Evolutionary conservation across 2,329 filamentous ascomycete genomes (phyloP), one percentile per base, ranked within the genome.

Genomic region (Monosporascus ibericus): DNA sequence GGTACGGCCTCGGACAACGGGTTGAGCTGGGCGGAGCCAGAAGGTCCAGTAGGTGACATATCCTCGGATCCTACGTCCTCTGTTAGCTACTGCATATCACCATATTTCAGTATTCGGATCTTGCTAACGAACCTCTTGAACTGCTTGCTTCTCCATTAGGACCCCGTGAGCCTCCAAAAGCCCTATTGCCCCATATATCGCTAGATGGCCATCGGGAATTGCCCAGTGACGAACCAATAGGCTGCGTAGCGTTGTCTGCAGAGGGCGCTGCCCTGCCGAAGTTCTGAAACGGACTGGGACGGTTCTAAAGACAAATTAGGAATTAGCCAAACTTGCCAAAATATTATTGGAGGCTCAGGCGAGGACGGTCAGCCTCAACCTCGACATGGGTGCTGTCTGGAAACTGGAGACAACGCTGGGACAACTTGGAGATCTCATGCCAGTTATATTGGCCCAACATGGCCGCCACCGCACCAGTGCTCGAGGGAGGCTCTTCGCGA

Each of bases 21-120:
- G 54, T 88, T 77, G 39, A 91, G 74, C 53, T 86, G 87, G 55
- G 84, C 79, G 6, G 87, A 89, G 48, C 87, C 87, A 3, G 82
- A 84, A 63, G 85, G 82, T 51, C 73, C 77, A 59, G 81, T 78
- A 39, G 68, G 61, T 30, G 72, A 72, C 24, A 66, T 58, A 46
- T 75, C 72, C 37, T 70, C 70, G 20, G 67, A 68, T 53, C 68
- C 69, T 69, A 56, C 51, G 55, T 50, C 42, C 20, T n/a, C n/a
- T 30, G 56, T 67, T 51, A 66, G 61, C 44, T 34, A 44, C 50
- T 20, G 9, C 7, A 25, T 30, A 20, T 18, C 24, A 38, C 3
- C 44, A 27, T 36, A 34, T 27, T 14, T 6, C n/a, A 36, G 46
- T 49, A n/a, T 40, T 6, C 25, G 20, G 15, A 39, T 50, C 25